Conservation (phyloP, 2,329 filamentous ascomycete genomes). For the Sclerotinia trifoliorum region DNA sequence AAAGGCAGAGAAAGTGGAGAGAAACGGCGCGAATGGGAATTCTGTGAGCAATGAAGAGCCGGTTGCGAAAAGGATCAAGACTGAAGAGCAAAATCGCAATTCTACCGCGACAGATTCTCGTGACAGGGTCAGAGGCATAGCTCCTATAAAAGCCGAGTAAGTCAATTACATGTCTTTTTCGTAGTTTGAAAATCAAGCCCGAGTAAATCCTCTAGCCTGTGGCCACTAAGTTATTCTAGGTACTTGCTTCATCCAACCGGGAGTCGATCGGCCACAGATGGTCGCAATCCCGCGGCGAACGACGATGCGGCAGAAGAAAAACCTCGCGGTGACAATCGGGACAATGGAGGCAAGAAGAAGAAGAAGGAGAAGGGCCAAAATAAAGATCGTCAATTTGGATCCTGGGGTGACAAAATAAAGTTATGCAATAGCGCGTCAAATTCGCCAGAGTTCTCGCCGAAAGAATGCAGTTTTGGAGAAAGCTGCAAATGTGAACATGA, state of each 20-base stretch:
- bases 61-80: slow-evolving; percentile 32
- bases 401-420: slow-evolving; percentile 71
- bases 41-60: slow-evolving; percentile 29
- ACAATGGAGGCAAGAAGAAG: slow-evolving; percentile 47
- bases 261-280: slow-evolving; percentile 41
- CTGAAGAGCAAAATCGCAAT: slow-evolving; percentile 39
- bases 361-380: slow-evolving; percentile 75
- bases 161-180: slow-evolving; percentile 19
- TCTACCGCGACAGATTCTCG: slow-evolving; percentile 31
- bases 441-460: slow-evolving; percentile 74
- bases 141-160: slow-evolving; percentile 39
- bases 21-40: slow-evolving; percentile 29
- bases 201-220: neutral
- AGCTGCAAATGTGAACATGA: slow-evolving; percentile 82
- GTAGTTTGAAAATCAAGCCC: neutral
- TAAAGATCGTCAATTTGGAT: slow-evolving; percentile 76
- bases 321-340: slow-evolving; percentile 44
- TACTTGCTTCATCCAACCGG: slow-evolving; percentile 35
- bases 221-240: slow-evolving; percentile 26
- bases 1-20: slow-evolving; percentile 38
- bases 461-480: slow-evolving; percentile 73
- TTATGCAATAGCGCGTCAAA: slow-evolving; percentile 74
- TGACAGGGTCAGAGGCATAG: slow-evolving; percentile 38
- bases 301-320: slow-evolving; percentile 56
- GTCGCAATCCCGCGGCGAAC: slow-evolving; percentile 15